These are phyloP conservation scores for Colletotrichum siamense DNA, from an alignment of 2,329 filamentous ascomycete genomes.

Conservation along the genomic window DNA sequence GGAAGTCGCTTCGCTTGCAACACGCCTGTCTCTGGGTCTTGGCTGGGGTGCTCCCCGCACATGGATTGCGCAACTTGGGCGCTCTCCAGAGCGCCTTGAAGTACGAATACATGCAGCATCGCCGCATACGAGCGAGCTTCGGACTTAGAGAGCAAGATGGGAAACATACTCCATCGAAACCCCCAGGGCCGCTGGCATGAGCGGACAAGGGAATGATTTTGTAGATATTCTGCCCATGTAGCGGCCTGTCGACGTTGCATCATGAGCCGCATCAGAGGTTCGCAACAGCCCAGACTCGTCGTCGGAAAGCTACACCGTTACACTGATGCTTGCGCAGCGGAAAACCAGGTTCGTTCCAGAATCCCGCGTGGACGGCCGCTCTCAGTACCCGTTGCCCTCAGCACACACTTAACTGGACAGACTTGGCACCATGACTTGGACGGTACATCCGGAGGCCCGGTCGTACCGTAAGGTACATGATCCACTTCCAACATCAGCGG, in stretches of 20 bases:
- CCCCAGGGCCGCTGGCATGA: background rate
- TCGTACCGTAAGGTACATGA: background rate
- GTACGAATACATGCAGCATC: background rate
- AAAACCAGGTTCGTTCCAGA: background rate
- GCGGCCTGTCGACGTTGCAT: background rate
- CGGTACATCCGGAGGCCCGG: constrained; percentile 13
- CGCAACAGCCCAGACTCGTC: background rate
- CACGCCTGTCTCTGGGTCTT: background rate
- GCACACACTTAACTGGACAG: background rate
- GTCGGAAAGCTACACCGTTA: background rate
- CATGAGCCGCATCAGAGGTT: background rate
- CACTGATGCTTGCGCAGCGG: background rate
- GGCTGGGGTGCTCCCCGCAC: background rate
- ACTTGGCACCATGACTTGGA: background rate
- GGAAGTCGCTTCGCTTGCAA: background rate
- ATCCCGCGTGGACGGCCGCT: background rate
- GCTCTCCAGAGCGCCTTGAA: background rate
- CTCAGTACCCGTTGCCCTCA: background rate
- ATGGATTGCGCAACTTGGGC: background rate
- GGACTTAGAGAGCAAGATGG: background rate
- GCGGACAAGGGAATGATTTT: background rate
- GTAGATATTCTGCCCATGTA: constrained; percentile 7
- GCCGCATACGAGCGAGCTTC: background rate
- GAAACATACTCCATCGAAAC: background rate
- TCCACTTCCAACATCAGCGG: background rate